Evolutionary conservation across 257 asterid genomes (phyloP).

Genomic region (Leonotis leonurus): DNA sequence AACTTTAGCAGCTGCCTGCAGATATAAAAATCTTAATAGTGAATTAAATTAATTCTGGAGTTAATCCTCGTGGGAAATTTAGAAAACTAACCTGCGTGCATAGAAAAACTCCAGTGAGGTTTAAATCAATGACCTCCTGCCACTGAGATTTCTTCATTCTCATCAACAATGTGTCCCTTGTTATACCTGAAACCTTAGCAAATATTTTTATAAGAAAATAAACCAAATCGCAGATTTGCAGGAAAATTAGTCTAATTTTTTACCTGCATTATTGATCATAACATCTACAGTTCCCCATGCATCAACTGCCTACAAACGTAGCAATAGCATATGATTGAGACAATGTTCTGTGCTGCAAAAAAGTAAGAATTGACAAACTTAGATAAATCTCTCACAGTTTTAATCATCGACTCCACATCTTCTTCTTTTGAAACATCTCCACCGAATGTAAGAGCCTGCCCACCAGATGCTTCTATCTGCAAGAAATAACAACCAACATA

Average conservation of each 20-base stretch:
- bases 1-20: constrained; percentile 89
- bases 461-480: constrained; percentile 86
- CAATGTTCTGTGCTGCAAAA: not conserved
- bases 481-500: constrained; percentile 14
- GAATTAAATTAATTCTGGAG: constrained; percentile 3
- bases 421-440: constrained; percentile 95
- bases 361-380: constrained; percentile 5
- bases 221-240: constrained; percentile 3
- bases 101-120: constrained; percentile 86
- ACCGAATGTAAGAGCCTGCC: constrained; percentile 79
- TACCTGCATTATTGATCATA: constrained; percentile 86
- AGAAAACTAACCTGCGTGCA: constrained; percentile 66
- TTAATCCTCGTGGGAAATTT: not conserved
- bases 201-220: not conserved
- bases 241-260: constrained; percentile 10
- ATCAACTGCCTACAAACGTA: constrained; percentile 57
- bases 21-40: not conserved
- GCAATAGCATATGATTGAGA: constrained; percentile 21
- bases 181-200: constrained; percentile 56
- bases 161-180: constrained; percentile 89
- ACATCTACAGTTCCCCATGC: constrained; percentile 92
- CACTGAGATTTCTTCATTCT: constrained; percentile 86
- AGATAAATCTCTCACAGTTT: constrained; percentile 46
- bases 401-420: constrained; percentile 79
- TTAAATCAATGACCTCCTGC: constrained; percentile 91